Conservation (phyloP, 2,329 filamentous ascomycete species). For the Whalleya microplaca region DNA sequence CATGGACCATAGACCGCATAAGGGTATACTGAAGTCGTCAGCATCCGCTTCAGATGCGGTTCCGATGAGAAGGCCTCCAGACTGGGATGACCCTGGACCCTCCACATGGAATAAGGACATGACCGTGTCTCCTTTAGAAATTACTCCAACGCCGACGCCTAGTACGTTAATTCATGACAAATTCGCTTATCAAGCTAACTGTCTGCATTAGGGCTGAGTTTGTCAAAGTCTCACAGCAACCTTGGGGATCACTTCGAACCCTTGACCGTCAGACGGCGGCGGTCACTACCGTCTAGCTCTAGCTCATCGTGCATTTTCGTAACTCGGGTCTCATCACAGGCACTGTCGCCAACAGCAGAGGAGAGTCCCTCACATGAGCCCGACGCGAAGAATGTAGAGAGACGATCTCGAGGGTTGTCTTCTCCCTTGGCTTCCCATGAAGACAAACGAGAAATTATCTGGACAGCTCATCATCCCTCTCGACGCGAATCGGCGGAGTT, state of each 20-base stretch:
- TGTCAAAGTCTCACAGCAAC: constrained; percentile 1
- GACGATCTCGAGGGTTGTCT: background rate
- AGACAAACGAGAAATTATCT: background rate
- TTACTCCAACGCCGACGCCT: constrained; percentile 37
- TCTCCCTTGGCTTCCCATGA: background rate
- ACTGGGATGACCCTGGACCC: constrained; percentile 37
- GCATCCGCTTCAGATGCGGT: constrained; percentile 49
- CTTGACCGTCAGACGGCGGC: constrained; percentile 17
- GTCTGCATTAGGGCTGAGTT: constrained; percentile 18
- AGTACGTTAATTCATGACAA: constrained; percentile 26
- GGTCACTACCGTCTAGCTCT: constrained; percentile 22
- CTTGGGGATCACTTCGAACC: constrained; percentile 8
- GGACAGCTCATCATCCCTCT: background rate
- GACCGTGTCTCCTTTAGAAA: constrained; percentile 42
- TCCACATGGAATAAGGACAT: constrained; percentile 24
- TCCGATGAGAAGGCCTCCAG: constrained; percentile 41
- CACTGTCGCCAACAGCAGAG: constrained; percentile 37
- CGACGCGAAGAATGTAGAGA: background rate
- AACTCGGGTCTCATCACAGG: constrained; percentile 17
- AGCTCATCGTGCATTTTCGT: constrained; percentile 14
- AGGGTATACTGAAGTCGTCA: constrained; percentile 42
- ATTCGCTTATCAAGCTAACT: background rate
- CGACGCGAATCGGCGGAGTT: background rate
- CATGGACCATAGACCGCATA: constrained; percentile 12
- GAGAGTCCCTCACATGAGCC: constrained; percentile 26